Evolutionary conservation across 2,329 filamentous ascomycete genomes (phyloP), one percentile per base, ranked within the genome.

Genomic region (Cladosporium austrohemisphaericum): DNA sequence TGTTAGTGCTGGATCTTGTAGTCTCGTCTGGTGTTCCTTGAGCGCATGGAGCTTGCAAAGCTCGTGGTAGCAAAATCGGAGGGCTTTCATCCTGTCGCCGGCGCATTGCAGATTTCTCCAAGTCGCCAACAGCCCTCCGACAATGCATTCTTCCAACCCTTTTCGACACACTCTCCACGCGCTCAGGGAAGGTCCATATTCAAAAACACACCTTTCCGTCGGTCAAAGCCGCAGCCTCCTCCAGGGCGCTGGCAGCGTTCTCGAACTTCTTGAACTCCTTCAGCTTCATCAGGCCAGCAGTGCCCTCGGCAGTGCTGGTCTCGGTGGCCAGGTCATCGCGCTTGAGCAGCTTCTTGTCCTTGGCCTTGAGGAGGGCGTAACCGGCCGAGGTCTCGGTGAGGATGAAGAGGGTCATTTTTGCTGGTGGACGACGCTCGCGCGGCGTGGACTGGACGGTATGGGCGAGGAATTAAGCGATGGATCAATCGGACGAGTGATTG

Each of bases 201-300:
- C 41, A 26, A 14, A 13, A n/a, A 47, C 59, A 37, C 49, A 69
- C 67, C 76, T 96, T 97, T 70, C 91, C 91, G 66, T 97, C 92
- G 58, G 89, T 86, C 55, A 98, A 75, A 32, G 88, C 82, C 49
- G 88, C 84, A 62, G 91, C 88, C 76, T 98, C 92, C 69, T 95
- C 87, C 52, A 98, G 78, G 57, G 93, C 93, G 57, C 84, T 84
- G 56, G 88, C 84, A 55, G 93, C 91, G 71, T 88, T 95, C 68
- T 95, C 89, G 73, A 96, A 98, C 77, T 97, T 97, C 71, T 88
- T 78, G 72, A 98, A 97, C 70, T 92, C 85, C 80, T 97, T 97
- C 68, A 97, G 79, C 75, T 95, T 96, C 63, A 98, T 75, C 86
- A 95, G 81, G 63, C 87, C 86, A 62, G 89, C 88, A 57, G 95